Base-by-base conservation (phyloP, 202 grass and related monocot genomes). In the Zoysia matrella region DNA sequence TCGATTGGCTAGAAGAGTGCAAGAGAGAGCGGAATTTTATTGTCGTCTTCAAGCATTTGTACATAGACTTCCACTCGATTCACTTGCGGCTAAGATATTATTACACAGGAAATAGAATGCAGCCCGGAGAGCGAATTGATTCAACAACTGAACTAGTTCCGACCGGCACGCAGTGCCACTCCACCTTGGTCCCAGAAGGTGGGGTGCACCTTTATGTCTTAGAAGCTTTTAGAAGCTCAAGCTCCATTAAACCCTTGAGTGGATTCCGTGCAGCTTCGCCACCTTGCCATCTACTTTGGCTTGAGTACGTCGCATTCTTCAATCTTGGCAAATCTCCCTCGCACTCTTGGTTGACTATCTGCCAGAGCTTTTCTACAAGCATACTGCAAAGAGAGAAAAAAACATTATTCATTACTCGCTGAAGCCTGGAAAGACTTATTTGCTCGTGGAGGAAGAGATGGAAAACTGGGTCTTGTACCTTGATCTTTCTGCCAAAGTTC, bases 401-500 rank as follows among this genome's bases (percentile, higher is more conserved):
- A 50, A 50, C 1, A 84, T 85, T 0, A 72, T 70, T 8, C 4
- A 22, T 46, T 14, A 78, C 45, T 39, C 69, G 30, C 60, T 63
- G 39, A 51, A 7, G 8, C 53, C 15, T 58, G 4, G 8, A 47
- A 22, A 7, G 22, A 22, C 6, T 39, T 65, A 41, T 55, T 53
- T 51, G 10, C 46, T 65, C 3, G 0, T 60, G 0, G 13, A 22
- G 45, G 50, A 72, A 68, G 16, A 50, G 5, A 66, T 70, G 52
- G 48, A 74, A 47, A 64, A 69, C 63, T 58, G 10, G 14, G 73
- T 11, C 42, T 8, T 42, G 5, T 90, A 96, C 96, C 93, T 99
- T 99, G 83, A 99, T 99, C 90, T 99, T 99, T 62, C 96, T 92
- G 62, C 96, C 91, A 71, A 96, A 99, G 75, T 99, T 96, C 44